Base-by-base conservation (phyloP, 176 grass and related monocot genomes). In the Cenchrus fungigraminus region DNA sequence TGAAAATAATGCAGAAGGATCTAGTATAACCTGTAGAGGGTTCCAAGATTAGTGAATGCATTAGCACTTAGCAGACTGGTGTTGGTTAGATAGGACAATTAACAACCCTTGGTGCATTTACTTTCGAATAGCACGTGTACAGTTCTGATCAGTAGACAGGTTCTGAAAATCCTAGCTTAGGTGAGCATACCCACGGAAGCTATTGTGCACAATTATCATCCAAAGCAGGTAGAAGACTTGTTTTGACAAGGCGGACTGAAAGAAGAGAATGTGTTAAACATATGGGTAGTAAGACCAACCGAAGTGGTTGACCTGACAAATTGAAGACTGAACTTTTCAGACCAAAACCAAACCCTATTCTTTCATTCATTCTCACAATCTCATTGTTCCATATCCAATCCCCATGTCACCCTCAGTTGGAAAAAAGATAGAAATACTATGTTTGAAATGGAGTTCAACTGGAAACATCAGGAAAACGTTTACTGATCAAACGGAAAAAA, bases 301-400 rank as follows among this genome's bases (percentile, higher is more conserved):
- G 14, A 84, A 84, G 75, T 85, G 43, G 78, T 88, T 89, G 44
- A 67, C 72, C 77, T 89, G 66, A 82, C 55, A 87, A 83, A 73
- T 57, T 66, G 74, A 74, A 17, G 66, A 50, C 3, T 43, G 3
- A 28, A 10, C 70, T 46, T 32, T 46, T 32, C 68, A 84, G 58
- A 89, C 46, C 86, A 72, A 78, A 85, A 31, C 40, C 17, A 78
- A 85, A 31, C 49, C 17, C 45, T 50, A 57, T 43, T 62, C 16
- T 82, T 71, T 54, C 54, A 9, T 65, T 84, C 11, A 9, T 65
- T 50, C 10, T 28, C 45, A 19, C 14, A 9, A 58, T 50, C 10
- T 28, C 45, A 19, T 11, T 81, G 55, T 78, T 88, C 82, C 45
- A 63, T 79, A 81, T 65, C 61, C 14, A 11, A 79, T 79, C 62